Percentiles rank a stretch among this genome's conserved stretches.
Conservation (phyloP, 169 alveolate genomes). For the Plasmodium sp. region DNA sequence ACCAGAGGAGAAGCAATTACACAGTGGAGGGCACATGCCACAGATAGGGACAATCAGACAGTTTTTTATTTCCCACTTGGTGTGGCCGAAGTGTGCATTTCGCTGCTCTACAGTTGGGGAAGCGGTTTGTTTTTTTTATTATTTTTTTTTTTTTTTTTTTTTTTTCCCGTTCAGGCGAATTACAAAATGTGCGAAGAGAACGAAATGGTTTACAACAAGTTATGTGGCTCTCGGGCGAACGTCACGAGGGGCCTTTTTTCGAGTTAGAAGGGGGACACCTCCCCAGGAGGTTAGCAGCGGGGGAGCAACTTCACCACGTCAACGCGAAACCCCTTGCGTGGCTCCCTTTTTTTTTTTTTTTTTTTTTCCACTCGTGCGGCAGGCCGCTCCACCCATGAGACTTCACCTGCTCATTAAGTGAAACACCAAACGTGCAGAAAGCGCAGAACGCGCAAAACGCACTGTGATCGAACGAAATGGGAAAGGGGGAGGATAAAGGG, state of each 20-base stretch:
- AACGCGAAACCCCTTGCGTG: neutral
- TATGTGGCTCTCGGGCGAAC: conserved; percentile 6
- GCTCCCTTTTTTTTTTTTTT: neutral
- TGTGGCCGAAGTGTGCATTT: neutral
- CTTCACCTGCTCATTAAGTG: neutral
- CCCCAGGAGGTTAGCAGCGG: neutral
- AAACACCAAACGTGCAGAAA: neutral
- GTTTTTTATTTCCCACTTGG: neutral
- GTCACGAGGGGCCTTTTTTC: neutral
- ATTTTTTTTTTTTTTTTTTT: conserved; percentile 10
- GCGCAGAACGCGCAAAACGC: neutral
- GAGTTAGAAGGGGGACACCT: neutral
- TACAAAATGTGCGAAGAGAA: conserved; percentile 68
- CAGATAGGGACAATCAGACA: neutral
- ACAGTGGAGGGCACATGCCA: neutral
- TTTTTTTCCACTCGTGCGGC: neutral
- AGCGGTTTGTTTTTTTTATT: neutral
- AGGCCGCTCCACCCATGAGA: neutral
- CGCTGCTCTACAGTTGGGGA: neutral
- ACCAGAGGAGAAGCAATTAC: neutral
- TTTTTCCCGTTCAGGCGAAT: conserved; percentile 55
- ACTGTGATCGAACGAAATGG: neutral
- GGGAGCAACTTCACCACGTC: neutral
- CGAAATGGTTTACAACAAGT: conserved; percentile 40
- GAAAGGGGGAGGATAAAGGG: neutral